These are phyloP conservation scores for Fusarium sp. DNA, from an alignment of 2,329 filamentous ascomycete genomes.

Conservation along the genomic window DNA sequence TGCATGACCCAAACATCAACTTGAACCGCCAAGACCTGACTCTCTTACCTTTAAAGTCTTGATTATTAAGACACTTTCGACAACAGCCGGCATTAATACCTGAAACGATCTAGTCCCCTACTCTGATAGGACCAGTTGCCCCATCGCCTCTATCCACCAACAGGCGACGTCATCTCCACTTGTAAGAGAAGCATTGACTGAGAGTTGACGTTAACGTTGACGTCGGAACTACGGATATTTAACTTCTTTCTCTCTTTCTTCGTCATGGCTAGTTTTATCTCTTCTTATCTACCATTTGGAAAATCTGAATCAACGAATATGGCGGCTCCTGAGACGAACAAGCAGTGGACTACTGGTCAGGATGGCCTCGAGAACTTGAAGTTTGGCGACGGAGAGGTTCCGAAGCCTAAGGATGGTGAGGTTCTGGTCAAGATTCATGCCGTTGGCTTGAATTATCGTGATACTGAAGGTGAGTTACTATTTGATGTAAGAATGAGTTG, in stretches of 20 bases:
- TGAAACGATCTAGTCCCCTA: slow-evolving; percentile 24
- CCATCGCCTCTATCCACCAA: slow-evolving; percentile 23
- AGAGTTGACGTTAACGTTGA: slow-evolving; percentile 15
- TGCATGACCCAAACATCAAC: neutral
- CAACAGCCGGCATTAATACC: slow-evolving; percentile 11
- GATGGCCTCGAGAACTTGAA: slow-evolving; percentile 66
- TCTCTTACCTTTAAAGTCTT: neutral
- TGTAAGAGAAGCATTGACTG: slow-evolving; percentile 27
- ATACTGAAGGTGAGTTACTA: slow-evolving; percentile 57
- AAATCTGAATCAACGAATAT: slow-evolving; percentile 19
- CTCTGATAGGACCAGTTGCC: slow-evolving; percentile 25
- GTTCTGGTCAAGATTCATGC: slow-evolving; percentile 60
- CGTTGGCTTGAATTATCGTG: slow-evolving; percentile 63
- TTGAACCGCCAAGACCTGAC: neutral
- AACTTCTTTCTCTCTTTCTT: neutral
- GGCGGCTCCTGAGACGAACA: slow-evolving; percentile 44
- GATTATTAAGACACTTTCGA: slow-evolving; percentile 32
- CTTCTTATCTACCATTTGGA: slow-evolving; percentile 39
- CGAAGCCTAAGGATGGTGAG: slow-evolving; percentile 61
- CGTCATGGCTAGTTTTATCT: slow-evolving; percentile 38
- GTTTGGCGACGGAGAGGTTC: slow-evolving; percentile 57
- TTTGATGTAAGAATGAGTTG: neutral
- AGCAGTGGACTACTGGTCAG: slow-evolving; percentile 67
- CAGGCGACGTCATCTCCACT: slow-evolving; percentile 35
- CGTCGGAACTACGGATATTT: neutral